Evolutionary conservation across 108 stramenopile genomes (phyloP).

Genomic region (Pseudonitzschia delicatissima): DNA sequence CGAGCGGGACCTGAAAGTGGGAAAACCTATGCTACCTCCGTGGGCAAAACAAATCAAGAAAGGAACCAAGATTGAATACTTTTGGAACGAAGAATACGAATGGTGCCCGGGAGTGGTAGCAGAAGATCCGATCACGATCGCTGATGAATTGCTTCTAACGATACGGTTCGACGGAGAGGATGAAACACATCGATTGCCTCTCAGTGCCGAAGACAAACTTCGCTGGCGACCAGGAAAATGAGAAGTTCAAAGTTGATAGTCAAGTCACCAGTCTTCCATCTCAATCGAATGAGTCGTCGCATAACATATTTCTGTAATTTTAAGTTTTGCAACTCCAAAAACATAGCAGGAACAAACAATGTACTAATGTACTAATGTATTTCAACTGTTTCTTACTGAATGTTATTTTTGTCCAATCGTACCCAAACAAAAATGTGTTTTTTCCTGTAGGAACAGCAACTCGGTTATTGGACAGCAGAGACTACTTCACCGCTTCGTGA

Average conservation of each 20-base stretch:
- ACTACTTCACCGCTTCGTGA: too few species aligned
- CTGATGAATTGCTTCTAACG: conserved; percentile 73
- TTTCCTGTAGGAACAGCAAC: not conserved
- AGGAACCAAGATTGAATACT: not conserved
- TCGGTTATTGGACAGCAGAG: not conserved
- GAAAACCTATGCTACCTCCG: conserved; percentile 58
- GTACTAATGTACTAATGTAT: not conserved
- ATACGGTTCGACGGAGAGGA: conserved; percentile 79
- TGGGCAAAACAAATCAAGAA: conserved; percentile 62
- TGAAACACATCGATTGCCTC: conserved; percentile 60
- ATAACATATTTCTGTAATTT: too few species aligned
- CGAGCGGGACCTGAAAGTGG: conserved; percentile 67
- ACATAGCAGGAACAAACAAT: not conserved
- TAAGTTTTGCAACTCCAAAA: too few species aligned
- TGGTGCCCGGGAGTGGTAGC: conserved; percentile 71
- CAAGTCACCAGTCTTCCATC: too few species aligned
- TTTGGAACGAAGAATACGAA: conserved; percentile 48
- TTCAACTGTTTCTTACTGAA: too few species aligned
- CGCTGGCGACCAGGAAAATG: conserved; percentile 68
- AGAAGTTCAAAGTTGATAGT: too few species aligned
- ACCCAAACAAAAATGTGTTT: not conserved
- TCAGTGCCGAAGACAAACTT: conserved; percentile 78
- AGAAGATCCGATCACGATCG: conserved; percentile 66
- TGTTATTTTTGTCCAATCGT: too few species aligned
- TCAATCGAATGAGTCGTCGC: too few species aligned